Percentiles rank a stretch among this genome's conserved stretches.
Conservation (phyloP, 2,329 filamentous ascomycete genomes). For the Phaeosphaeria sp. region DNA sequence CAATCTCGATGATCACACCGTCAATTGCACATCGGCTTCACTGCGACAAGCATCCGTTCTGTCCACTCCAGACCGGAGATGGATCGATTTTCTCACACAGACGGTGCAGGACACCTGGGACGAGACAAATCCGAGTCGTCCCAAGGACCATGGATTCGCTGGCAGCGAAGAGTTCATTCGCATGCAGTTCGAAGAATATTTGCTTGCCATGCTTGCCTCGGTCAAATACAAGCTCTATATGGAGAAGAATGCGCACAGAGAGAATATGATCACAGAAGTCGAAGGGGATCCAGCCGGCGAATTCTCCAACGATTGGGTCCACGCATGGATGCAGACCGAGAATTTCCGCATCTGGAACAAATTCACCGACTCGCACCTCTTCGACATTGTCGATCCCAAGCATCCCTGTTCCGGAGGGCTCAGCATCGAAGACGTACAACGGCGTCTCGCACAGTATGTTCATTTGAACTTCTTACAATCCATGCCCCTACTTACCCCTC, state of each 20-base stretch:
- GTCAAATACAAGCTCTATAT: constrained; percentile 79
- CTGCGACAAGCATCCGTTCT: constrained; percentile 77
- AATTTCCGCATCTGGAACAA: constrained; percentile 90
- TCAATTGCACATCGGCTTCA: constrained; percentile 83
- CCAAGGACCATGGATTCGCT: constrained; percentile 93
- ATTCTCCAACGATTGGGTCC: constrained; percentile 83
- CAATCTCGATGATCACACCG: constrained; percentile 88
- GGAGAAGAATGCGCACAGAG: constrained; percentile 56
- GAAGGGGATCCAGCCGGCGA: constrained; percentile 87
- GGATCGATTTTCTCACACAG: constrained; percentile 95
- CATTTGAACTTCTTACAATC: constrained; percentile 16
- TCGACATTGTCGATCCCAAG: constrained; percentile 90
- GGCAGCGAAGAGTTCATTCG: constrained; percentile 98
- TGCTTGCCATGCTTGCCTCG: constrained; percentile 84
- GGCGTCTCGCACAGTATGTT: constrained; percentile 74
- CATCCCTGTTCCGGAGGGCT: constrained; percentile 94
- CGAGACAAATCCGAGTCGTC: constrained; percentile 81
- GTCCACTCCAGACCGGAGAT: constrained; percentile 86
- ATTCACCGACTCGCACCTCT: constrained; percentile 78
- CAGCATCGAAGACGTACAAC: constrained; percentile 92
- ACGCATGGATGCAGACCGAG: constrained; percentile 86
- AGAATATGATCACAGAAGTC: constrained; percentile 66
- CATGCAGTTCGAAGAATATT: constrained; percentile 95
- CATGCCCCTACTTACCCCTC: constrained; percentile 31
- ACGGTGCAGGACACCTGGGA: constrained; percentile 98